Evolutionary conservation across 2,329 filamentous ascomycete species (phyloP).

Genomic region (Microthyrium microscopicum): DNA sequence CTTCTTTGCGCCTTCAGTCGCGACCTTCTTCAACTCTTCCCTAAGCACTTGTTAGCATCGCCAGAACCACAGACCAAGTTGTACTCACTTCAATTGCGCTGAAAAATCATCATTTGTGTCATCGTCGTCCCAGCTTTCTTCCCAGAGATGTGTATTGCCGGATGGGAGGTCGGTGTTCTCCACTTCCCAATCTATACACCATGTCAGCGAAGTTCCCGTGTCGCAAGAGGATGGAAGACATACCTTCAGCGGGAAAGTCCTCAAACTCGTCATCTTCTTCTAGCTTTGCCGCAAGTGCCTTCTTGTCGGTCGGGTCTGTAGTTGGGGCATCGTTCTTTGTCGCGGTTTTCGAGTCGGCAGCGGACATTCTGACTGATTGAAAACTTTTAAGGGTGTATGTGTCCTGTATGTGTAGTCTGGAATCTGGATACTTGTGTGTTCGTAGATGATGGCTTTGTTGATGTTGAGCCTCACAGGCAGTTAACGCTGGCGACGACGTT

Average conservation of each 20-base stretch:
- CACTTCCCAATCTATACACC: conserved; percentile 58
- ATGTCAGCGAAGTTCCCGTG: conserved; percentile 8
- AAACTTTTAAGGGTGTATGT: conserved; percentile 27
- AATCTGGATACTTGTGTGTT: not conserved
- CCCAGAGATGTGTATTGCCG: conserved; percentile 78
- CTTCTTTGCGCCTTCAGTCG: conserved; percentile 46
- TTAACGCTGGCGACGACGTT: too few relatives aligned
- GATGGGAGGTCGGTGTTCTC: conserved; percentile 74
- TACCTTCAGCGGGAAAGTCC: conserved; percentile 94
- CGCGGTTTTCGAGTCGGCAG: conserved; percentile 20
- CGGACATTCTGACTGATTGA: conserved; percentile 19
- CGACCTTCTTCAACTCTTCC: conserved; percentile 90
- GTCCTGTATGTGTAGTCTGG: not conserved
- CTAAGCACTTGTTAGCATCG: conserved; percentile 26
- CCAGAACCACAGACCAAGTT: not conserved
- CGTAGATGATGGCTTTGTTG: conserved; percentile 1
- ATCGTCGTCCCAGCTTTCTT: conserved; percentile 99
- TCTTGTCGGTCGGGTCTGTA: conserved; percentile 25
- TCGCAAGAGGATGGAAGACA: conserved; percentile 5
- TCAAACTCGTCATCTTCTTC: conserved; percentile 99
- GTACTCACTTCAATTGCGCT: conserved; percentile 69
- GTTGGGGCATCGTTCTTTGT: conserved; percentile 20
- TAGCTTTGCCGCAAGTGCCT: conserved; percentile 41
- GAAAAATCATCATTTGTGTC: conserved; percentile 96
- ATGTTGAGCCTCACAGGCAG: too few relatives aligned